These are phyloP conservation scores for Arthromyces matolae DNA, from an alignment of 768 basidiomycete species.

Conservation along the genomic window DNA sequence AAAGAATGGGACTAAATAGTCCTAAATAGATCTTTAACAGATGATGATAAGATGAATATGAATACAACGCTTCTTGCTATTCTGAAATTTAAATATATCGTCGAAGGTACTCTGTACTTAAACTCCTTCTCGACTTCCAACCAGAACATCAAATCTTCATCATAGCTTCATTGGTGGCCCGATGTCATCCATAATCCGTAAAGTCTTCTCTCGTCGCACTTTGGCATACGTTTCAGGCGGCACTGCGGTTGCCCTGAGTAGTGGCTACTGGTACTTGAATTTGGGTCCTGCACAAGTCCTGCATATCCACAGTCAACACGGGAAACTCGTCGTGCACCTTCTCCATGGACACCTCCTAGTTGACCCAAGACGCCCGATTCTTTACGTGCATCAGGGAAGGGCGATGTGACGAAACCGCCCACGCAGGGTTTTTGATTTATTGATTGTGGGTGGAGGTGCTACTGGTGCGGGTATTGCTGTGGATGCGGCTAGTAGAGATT, in stretches of 20 bases:
- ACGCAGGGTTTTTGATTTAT: conserved; percentile 73
- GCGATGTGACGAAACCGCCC: conserved; percentile 28
- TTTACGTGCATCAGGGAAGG: conserved; percentile 44
- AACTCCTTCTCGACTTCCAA: too few species aligned
- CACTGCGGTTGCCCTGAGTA: conserved; percentile 48
- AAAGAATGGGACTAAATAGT: too few species aligned
- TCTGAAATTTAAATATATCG: too few species aligned
- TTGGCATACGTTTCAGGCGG: conserved; percentile 52
- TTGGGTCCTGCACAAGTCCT: too few species aligned
- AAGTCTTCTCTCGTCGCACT: conserved; percentile 52
- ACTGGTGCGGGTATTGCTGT: conserved; percentile 96
- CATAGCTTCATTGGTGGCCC: too few species aligned
- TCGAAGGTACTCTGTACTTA: too few species aligned
- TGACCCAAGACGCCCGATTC: conserved; percentile 59
- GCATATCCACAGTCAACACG: conserved; percentile 61
- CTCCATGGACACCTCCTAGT: conserved; percentile 75
- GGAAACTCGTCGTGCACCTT: conserved; percentile 67
- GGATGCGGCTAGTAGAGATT: conserved; percentile 87
- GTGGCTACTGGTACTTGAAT: conserved; percentile 69
- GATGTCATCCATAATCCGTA: conserved; percentile 30
- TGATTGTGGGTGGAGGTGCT: conserved; percentile 91
- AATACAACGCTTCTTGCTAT: too few species aligned
- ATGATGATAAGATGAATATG: too few species aligned
- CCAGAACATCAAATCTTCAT: too few species aligned
- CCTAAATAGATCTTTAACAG: too few species aligned